Conservation (phyloP, 345 rosid genomes). For the Litchi chinensis region DNA sequence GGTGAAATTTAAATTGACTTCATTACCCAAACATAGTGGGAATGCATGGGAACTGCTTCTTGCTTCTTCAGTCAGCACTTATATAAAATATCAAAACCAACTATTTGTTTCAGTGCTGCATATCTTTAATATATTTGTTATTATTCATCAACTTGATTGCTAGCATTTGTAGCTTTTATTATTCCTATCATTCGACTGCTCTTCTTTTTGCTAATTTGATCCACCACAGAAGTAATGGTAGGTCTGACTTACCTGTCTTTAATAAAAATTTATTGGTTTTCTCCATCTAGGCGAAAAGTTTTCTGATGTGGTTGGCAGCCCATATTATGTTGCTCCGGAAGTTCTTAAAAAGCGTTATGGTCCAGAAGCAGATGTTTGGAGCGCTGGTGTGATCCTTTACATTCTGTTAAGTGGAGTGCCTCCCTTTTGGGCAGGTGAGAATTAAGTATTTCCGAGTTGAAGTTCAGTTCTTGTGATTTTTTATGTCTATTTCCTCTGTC, state of each 20-base stretch:
- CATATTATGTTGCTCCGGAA: slow-evolving; percentile 94
- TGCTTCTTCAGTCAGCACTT: background rate
- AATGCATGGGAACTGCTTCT: background rate
- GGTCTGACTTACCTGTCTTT: background rate
- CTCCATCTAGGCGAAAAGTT: slow-evolving; percentile 63
- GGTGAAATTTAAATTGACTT: background rate
- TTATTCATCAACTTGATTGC: background rate
- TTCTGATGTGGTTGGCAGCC: slow-evolving; percentile 87
- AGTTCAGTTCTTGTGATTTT: slow-evolving; percentile 3
- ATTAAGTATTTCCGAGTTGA: background rate
- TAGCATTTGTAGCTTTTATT: slow-evolving; percentile 7
- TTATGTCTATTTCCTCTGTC: slow-evolving; percentile 5
- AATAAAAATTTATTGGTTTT: background rate
- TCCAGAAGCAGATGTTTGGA: slow-evolving; percentile 94
- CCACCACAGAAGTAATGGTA: background rate
- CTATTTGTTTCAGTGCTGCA: background rate
- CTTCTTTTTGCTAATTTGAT: slow-evolving; percentile 5
- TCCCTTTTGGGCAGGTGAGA: slow-evolving; percentile 93
- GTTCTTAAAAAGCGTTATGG: slow-evolving; percentile 77
- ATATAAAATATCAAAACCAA: background rate
- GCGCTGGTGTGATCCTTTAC: slow-evolving; percentile 91
- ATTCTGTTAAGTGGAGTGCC: slow-evolving; percentile 90
- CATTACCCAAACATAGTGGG: background rate
- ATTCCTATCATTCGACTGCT: background rate
- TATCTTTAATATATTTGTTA: background rate